Percentiles rank a stretch among this genome's conserved stretches.
phyloP scores from a whole-genome alignment of 2,329 filamentous ascomycete species.

The Hymenoscyphus fructigenus region DNA sequence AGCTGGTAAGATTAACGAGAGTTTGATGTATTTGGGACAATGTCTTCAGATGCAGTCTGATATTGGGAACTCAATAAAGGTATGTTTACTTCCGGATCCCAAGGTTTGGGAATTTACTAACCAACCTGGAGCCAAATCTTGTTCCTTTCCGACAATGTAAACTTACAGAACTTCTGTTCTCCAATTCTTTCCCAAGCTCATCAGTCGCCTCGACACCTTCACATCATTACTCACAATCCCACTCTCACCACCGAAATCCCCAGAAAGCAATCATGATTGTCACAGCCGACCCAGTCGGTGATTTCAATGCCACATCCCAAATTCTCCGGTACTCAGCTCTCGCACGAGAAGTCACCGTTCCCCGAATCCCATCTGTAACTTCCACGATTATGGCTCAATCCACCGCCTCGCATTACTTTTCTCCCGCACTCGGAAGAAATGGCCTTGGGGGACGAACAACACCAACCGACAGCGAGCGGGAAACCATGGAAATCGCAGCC shows the following conservation, averaged over 20 bases:
- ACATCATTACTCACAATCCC: slow-evolving; percentile 36
- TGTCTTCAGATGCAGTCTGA: slow-evolving; percentile 95
- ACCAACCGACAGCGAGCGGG: slow-evolving; percentile 48
- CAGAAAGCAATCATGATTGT: slow-evolving; percentile 96
- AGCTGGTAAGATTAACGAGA: slow-evolving; percentile 98
- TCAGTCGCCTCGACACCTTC: slow-evolving; percentile 17
- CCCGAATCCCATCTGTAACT: slow-evolving; percentile 79
- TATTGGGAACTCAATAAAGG: slow-evolving; percentile 70
- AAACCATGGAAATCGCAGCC: slow-evolving; percentile 80
- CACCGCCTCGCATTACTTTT: slow-evolving; percentile 28
- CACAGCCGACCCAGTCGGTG: slow-evolving; percentile 86
- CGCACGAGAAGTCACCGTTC: slow-evolving; percentile 88
- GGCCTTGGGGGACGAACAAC: slow-evolving; percentile 32
- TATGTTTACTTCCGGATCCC: slow-evolving; percentile 40
- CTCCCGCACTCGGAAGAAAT: slow-evolving; percentile 4
- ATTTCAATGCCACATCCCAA: slow-evolving; percentile 95
- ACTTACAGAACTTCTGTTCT: slow-evolving; percentile 80
- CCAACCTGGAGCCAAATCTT: slow-evolving; percentile 58
- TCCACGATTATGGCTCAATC: slow-evolving; percentile 56
- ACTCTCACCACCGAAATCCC: slow-evolving; percentile 54
- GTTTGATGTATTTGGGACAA: slow-evolving; percentile 95
- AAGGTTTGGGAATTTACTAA: slow-evolving; percentile 15
- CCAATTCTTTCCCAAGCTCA: slow-evolving; percentile 69
- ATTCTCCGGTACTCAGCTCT: slow-evolving; percentile 93
- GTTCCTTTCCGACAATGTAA: slow-evolving; percentile 84